Base-by-base conservation (phyloP, 345 rosid species). In the Lepidium didymum region DNA sequence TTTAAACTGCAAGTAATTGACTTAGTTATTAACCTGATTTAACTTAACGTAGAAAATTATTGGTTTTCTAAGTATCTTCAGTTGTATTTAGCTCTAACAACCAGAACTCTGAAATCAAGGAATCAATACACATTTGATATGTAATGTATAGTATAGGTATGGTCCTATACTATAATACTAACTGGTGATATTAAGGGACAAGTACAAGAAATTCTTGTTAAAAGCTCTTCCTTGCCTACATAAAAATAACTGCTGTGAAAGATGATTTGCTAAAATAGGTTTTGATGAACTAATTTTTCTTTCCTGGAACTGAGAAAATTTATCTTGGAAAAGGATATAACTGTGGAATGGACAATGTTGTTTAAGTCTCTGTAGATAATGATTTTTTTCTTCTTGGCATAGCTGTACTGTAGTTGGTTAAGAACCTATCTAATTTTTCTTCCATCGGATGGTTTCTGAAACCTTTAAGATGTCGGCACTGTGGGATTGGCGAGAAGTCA, bases 401-500 rank as follows among this genome's bases (percentile, higher is more conserved):
- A 51, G 36, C 43, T 34, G 21, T 11, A 55, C 8, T 52, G 34
- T 71, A 19, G 14, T 3, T 27, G 36, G 36, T 42, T 40, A 49
- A 50, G 49, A 13, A 40, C 29, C 54, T 49, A 6, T 75, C 57
- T 64, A 44, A 52, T 50, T 49, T 37, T 18, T 16, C 10, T 42
- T 65, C 61, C 53, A 57, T 59, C 0, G 19, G 10, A 44, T 72
- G 63, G 62, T 68, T 29, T 43, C 9, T 68, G 65, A 45, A 49
- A 57, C 66, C 1, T 71, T 34, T 64, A 74, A 85, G 90, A 59
- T 85, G 90, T 56, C 84, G 75, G 7, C 90, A 83, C 50, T 85
- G 90, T 70, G 87, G 90, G 65, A 85, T 64, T 16, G 56, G 73
- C 33, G 90, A 83, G 78, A 85, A 81, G 80, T 74, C 82, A 55